Evolutionary conservation across 2,329 filamentous ascomycete genomes (phyloP), one percentile per base, ranked within the genome.

Genomic region (Paramyrothecium sp.): DNA sequence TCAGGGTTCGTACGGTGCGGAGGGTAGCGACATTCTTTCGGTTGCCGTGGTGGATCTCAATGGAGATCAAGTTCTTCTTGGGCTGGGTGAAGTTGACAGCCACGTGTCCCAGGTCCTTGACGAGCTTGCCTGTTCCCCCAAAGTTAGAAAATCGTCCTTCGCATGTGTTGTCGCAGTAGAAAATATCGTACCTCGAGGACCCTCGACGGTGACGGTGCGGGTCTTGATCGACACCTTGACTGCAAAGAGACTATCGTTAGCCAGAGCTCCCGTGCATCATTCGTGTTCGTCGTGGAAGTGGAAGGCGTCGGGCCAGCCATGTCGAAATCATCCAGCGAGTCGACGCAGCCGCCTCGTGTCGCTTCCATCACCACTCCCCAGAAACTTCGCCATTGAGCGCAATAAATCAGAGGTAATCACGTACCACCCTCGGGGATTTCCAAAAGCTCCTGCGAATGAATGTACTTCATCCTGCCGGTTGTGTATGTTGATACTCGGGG

Each of bases 221-320:
- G 94, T 95, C 87, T 97, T 97, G 86, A 99, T 99, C 82, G 84
- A 79, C 81, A 99, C 87, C 87, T 94, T 97, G 88, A 99, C 95
- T 97, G 77, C 81, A 70, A 46, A 60, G 54, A 61, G 50, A 61
- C 55, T 63, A 49, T 48, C 59, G 70, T 75, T 65, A 74, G 72
- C 62, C 57, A 63, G 64, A 53, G 53, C 13, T 44, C 38, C 13
- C 26, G 38, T 16, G 33, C 55, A 19, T 57, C 50, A 56, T 56
- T 57, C 54, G 56, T 58, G 52, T 60, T 60, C 54, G 44, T 54
- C 47, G 19, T 56, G 48, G 49, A 58, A 17, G 38, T 44, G 48
- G 49, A 58, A 17, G 38, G 5, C 13, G 3, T 19, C 38, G 38
- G 38, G 38, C 13, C n/a, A 44, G 38, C n/a, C n/a, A n/a, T 17